phyloP scores from a whole-genome alignment of 306 rosid genomes.

The Rosa chinensis region DNA sequence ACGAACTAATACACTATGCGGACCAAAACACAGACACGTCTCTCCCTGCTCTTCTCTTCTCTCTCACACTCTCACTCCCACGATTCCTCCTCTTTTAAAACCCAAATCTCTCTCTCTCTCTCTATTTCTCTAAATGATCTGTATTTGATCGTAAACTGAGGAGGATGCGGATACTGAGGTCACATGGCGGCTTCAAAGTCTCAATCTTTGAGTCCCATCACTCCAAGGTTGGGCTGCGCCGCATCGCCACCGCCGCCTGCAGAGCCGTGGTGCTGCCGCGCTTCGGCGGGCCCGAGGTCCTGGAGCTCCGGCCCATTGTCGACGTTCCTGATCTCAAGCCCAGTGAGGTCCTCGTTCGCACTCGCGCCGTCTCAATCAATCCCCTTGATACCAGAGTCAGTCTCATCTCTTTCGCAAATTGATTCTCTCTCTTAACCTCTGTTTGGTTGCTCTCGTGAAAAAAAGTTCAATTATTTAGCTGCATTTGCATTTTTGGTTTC shows the following conservation, averaged over 20 bases:
- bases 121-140: neutral
- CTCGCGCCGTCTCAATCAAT: constrained; percentile 84
- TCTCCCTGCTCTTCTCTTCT: constrained; percentile 3
- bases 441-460: neutral
- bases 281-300: constrained; percentile 79
- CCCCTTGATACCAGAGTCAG: constrained; percentile 85
- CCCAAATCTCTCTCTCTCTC: neutral
- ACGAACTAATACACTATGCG: constrained; percentile 31
- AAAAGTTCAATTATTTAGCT: neutral
- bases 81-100: neutral
- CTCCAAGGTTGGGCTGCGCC: constrained; percentile 26
- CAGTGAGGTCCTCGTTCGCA: constrained; percentile 45
- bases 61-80: neutral
- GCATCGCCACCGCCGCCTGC: constrained; percentile 49
- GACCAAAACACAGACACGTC: constrained; percentile 70
- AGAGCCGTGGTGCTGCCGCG: constrained; percentile 70
- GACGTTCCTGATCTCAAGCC: constrained; percentile 63
- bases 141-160: neutral
- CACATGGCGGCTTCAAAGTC: neutral
- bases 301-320: constrained; percentile 50
- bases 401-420: neutral
- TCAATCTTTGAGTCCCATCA: neutral
- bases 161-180: constrained; percentile 39
- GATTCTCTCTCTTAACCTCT: neutral
- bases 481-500: neutral